Conservation (phyloP, 1,284 basidiomycete genomes). For the Microbotryum scabiosae region DNA sequence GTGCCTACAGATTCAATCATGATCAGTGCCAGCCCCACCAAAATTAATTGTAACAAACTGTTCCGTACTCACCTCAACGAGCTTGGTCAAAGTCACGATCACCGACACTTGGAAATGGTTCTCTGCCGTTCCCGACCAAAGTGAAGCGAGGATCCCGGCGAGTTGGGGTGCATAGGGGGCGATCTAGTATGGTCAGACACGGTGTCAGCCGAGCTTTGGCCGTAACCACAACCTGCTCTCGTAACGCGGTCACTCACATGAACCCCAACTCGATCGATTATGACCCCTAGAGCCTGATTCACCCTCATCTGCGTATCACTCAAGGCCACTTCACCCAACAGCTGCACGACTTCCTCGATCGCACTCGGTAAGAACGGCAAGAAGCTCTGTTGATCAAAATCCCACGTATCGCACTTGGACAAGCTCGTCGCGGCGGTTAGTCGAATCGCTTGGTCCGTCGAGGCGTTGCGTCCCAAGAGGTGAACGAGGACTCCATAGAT, state of each 20-base stretch:
- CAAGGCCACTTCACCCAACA: conserved; percentile 28
- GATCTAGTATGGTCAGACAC: conserved; percentile 17
- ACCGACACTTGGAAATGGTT: conserved; percentile 30
- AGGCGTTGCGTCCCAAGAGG: conserved; percentile 27
- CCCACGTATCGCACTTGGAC: conserved; percentile 30
- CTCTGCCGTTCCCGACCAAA: conserved; percentile 27
- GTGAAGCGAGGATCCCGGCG: conserved; percentile 23
- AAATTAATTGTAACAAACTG: too few relatives aligned
- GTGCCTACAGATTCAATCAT: conserved; percentile 3
- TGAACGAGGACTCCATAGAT: conserved; percentile 33
- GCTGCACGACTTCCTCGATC: conserved; percentile 23
- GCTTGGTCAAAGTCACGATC: conserved; percentile 31
- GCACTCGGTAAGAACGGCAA: conserved; percentile 26
- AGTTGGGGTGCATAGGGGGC: conserved; percentile 26
- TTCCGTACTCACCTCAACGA: conserved; percentile 19
- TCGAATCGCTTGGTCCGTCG: conserved; percentile 33
- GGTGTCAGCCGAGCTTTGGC: neutral
- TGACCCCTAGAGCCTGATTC: conserved; percentile 28
- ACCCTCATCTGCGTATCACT: conserved; percentile 28
- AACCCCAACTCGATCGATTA: conserved; percentile 28
- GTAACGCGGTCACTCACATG: conserved; percentile 8
- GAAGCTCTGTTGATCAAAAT: conserved; percentile 28
- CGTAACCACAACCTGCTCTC: too few relatives aligned
- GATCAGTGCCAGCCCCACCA: neutral
- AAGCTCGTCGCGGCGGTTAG: conserved; percentile 31